Base-by-base conservation (phyloP, 352 stramenopile genomes). In the Pythium biforme region DNA sequence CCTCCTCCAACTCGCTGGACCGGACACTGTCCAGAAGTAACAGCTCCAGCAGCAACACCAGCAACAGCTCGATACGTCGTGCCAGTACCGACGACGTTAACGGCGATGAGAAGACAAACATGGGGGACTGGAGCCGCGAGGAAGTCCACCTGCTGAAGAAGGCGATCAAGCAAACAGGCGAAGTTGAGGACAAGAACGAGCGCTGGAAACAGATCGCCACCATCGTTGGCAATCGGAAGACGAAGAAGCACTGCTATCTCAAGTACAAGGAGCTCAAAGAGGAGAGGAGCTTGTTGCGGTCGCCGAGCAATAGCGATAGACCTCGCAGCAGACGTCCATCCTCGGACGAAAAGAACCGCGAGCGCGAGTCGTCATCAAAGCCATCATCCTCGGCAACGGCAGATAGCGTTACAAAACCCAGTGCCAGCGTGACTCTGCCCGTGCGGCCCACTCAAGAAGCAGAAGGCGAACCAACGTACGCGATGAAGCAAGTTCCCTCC, bases 181-280 rank as follows among this genome's bases (percentile, higher is more conserved):
- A 57, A 6, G 45, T 89, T 1, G 73, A 81, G 20, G 79, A 92
- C 59, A 94, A 89, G 63, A 90, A 83, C 49, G 75, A 77, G 17
- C 83, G 81, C 19, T 94, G 83, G 83, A 88, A 83, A 34, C 59
- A 86, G 45, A 90, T 92, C 43, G 79, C 79, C 0, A 50, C 17
- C n/a, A 45, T 82, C 14, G 77, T 94, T 14, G 78, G 83, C 14
- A 81, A 77, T 43, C 66, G 68, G 1, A 89, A 86, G 55, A 75
- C 68, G n/a, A 92, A 92, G 50, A 90, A 90, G 62, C 72, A 90
- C 41, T 94, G 85, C 68, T 92, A 92, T 58, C 20, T 90, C 29
- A 92, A 94, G 68, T 94, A 94, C 72, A 94, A 94, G 65, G 73
- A 89, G 39, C 70, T 94, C 27, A 90, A 89, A 55, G 71, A 86